These are phyloP conservation scores for Mycena kentingensis DNA, from an alignment of 768 basidiomycete genomes.

Conservation along the genomic window DNA sequence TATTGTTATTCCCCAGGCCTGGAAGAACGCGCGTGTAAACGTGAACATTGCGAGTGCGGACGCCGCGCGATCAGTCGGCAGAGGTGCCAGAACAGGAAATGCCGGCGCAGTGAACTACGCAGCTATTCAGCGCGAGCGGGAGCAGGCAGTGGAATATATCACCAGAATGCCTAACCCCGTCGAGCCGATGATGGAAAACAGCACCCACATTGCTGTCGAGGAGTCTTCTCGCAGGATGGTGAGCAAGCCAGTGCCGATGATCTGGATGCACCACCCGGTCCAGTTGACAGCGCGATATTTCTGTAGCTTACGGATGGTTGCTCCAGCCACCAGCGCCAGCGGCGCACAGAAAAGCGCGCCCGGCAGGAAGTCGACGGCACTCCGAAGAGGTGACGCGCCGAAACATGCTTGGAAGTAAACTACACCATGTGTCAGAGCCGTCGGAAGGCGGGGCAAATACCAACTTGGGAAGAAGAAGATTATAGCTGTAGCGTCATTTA, in stretches of 20 bases:
- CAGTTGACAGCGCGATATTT: conserved; percentile 36
- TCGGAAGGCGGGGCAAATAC: too few relatives aligned
- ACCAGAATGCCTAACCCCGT: background rate
- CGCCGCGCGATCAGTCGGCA: conserved; percentile 35
- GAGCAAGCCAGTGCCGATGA: conserved; percentile 39
- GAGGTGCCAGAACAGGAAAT: conserved; percentile 42
- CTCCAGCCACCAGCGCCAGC: conserved; percentile 38
- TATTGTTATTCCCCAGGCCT: conserved; percentile 25
- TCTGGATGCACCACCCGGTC: conserved; percentile 37
- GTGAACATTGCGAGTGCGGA: conserved; percentile 38
- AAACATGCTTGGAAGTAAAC: conserved; percentile 49
- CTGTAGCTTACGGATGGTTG: conserved; percentile 28
- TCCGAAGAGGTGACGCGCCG: conserved; percentile 34
- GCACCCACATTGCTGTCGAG: conserved; percentile 22
- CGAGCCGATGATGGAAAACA: conserved; percentile 24
- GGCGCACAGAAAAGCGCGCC: conserved; percentile 38
- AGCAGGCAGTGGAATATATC: background rate
- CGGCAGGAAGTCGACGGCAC: conserved; percentile 39
- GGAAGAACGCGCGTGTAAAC: conserved; percentile 31
- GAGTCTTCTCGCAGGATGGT: conserved; percentile 24
- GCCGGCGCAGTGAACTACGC: conserved; percentile 21
- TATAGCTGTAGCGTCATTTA: conserved; percentile 5
- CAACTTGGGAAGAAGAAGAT: conserved; percentile 37
- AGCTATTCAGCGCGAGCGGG: background rate
- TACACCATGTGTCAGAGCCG: too few relatives aligned